phyloP scores from a whole-genome alignment of 352 stramenopile genomes.

The Elongisporangium undulatum region DNA sequence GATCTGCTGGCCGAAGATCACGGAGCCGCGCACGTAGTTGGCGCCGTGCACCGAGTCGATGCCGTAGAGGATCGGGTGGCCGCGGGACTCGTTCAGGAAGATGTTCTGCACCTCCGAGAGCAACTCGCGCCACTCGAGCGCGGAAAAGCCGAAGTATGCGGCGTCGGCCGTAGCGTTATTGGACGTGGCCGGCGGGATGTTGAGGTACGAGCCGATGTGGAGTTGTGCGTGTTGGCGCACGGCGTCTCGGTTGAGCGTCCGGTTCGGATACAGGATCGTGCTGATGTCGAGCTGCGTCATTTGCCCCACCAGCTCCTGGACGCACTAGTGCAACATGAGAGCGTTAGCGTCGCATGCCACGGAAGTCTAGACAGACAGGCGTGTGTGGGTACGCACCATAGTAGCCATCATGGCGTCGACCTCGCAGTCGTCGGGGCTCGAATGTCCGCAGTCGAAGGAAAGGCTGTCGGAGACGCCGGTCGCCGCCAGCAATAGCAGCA shows the following conservation, averaged over 20 bases:
- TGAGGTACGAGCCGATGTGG: constrained; percentile 89
- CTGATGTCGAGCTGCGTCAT: constrained; percentile 91
- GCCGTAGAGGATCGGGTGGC: constrained; percentile 79
- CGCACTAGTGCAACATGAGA: no score
- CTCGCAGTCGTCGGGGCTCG: not conserved
- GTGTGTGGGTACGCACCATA: not conserved
- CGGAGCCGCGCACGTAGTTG: constrained; percentile 78
- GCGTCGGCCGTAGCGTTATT: constrained; percentile 13
- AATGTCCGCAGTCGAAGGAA: not conserved
- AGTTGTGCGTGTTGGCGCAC: constrained; percentile 68
- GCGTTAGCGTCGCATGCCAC: not conserved
- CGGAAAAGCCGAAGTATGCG: constrained; percentile 32
- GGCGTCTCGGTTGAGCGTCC: constrained; percentile 51
- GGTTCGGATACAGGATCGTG: constrained; percentile 62
- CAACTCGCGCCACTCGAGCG: constrained; percentile 62
- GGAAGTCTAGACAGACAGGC: not conserved
- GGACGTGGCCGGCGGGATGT: constrained; percentile 38
- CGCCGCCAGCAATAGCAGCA: not conserved
- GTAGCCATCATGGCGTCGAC: not conserved
- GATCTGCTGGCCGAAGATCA: constrained; percentile 87
- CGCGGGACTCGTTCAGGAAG: constrained; percentile 48
- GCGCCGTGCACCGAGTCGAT: constrained; percentile 91
- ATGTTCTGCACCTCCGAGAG: constrained; percentile 79
- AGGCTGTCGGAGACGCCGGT: not conserved
- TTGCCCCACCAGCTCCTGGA: constrained; percentile 74